These are phyloP conservation scores for Diaporthe citrichinensis DNA, from an alignment of 2,329 filamentous ascomycete species.

Conservation along the genomic window DNA sequence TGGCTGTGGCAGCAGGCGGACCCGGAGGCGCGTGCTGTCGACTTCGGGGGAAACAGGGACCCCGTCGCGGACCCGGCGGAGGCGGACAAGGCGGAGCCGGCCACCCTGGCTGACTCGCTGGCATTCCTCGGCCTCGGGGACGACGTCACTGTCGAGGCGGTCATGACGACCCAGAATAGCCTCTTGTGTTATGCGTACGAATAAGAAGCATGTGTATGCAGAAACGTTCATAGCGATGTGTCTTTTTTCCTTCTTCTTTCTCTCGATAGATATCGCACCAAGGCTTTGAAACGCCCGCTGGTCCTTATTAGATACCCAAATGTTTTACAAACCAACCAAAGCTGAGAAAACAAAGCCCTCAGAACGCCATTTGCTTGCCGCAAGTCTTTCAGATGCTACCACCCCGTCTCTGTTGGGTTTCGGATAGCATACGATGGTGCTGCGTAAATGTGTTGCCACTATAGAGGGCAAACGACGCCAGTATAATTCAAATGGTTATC, in stretches of 20 bases:
- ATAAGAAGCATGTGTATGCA: neutral
- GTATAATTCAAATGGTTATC: slow-evolving; percentile 19
- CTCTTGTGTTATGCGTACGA: slow-evolving; percentile 16
- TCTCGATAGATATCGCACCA: slow-evolving; percentile 22
- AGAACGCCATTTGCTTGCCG: slow-evolving; percentile 21
- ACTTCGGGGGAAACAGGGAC: slow-evolving; percentile 15
- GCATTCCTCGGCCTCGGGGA: slow-evolving; percentile 4
- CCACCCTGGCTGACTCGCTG: neutral
- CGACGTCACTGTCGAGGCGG: neutral
- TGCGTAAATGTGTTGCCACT: neutral
- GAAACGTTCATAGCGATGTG: neutral
- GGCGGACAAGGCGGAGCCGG: neutral
- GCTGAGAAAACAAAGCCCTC: slow-evolving; percentile 5
- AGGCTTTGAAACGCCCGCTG: slow-evolving; percentile 15
- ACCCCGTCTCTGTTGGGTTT: neutral
- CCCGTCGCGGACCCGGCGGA: neutral
- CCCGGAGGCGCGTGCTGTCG: neutral
- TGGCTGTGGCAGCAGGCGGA: slow-evolving; percentile 26
- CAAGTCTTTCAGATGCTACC: slow-evolving; percentile 23
- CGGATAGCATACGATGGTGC: slow-evolving; percentile 1
- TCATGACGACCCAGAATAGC: slow-evolving; percentile 16
- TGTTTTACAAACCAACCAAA: neutral
- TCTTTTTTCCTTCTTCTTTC: neutral
- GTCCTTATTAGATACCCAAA: slow-evolving; percentile 32
- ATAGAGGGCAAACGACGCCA: neutral